Evolutionary conservation across 768 basidiomycete genomes (phyloP), one percentile per base, ranked within the genome.

Genomic region (Leucosporidium yakuticum): DNA sequence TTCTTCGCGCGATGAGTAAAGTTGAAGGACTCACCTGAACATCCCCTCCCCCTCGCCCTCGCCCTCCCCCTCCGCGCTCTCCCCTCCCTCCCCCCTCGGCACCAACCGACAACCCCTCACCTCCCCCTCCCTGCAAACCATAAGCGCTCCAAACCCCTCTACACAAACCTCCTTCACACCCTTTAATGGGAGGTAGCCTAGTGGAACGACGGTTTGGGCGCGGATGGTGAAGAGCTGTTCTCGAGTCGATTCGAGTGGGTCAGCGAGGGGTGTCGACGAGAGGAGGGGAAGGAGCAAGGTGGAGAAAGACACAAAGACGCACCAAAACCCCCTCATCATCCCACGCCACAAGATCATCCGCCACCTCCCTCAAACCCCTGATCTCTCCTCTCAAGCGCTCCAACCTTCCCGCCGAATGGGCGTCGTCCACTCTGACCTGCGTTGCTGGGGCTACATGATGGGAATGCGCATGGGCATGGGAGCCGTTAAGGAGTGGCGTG

Each of bases 1-100:
- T n/a, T n/a, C n/a, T n/a, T n/a, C n/a, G n/a, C n/a, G n/a, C n/a
- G n/a, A n/a, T n/a, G n/a, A 15, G 39, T 8, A 44, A 15, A 44
- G 39, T 9, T 12, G 39, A 44, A 15, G 21, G 17, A 47, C 55
- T 4, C 29, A 50, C 58, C 31, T 51, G 49, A 65, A 59, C 25
- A 49, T 32, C 4, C 9, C 48, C 20, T 36, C 12, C 32, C 20
- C 48, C 12, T n/a, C 25, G 23, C 9, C 39, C 17, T 17, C 25
- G 0, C 11, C 34, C 56, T 78, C 80, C 50, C 81, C 81, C 36
- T 75, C 77, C 32, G 49, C 68, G 29, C 50, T 48, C 23, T 23
- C 69, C 21, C 82, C 58, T 19, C 51, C 12, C 25, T 39, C 34
- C 58, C 17, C 44, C 1, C 50, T 51, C 25, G 87, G 86, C 9